A percentile compares a stretch with the other conserved stretches of the same genome.
Evolutionary conservation across 495 filamentous ascomycete genomes (phyloP).

Genomic region (Daldinia grandis): DNA sequence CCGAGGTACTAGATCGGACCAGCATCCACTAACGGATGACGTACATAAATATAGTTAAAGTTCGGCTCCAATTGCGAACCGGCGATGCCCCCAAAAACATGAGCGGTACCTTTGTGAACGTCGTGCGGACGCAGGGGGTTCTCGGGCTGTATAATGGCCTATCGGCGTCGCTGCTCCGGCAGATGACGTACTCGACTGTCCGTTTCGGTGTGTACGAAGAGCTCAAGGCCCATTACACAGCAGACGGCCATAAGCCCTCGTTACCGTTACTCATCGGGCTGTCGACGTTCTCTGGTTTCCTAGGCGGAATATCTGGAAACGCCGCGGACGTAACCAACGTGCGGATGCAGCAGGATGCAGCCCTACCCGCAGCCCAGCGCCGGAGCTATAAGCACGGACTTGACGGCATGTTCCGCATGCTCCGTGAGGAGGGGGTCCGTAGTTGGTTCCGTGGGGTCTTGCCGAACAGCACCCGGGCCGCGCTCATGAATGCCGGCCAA

Average conservation of each 20-base stretch:
- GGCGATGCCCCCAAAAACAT: slow-evolving; percentile 73
- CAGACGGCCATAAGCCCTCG: slow-evolving; percentile 66
- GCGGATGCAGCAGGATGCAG: slow-evolving; percentile 95
- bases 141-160: slow-evolving; percentile 84
- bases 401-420: slow-evolving; percentile 86
- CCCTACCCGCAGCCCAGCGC: slow-evolving; percentile 74
- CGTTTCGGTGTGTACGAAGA: slow-evolving; percentile 96
- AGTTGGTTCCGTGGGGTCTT: slow-evolving; percentile 87
- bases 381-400: slow-evolving; percentile 90
- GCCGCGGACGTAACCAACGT: slow-evolving; percentile 96
- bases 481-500: slow-evolving; percentile 93
- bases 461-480: slow-evolving; percentile 88
- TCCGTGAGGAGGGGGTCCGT: slow-evolving; percentile 74
- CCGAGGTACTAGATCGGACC: background rate
- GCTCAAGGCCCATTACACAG: slow-evolving; percentile 69
- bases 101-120: slow-evolving; percentile 81
- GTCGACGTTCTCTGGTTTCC: slow-evolving; percentile 81
- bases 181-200: slow-evolving; percentile 90
- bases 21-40: slow-evolving; percentile 31
- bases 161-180: slow-evolving; percentile 89
- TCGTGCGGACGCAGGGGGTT: slow-evolving; percentile 70
- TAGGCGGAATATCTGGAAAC: slow-evolving; percentile 91
- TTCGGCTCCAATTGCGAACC: slow-evolving; percentile 85
- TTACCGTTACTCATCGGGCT: slow-evolving; percentile 80
- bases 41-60: slow-evolving; percentile 53